Evolutionary conservation across 768 basidiomycete genomes (phyloP), one percentile per base, ranked within the genome.

Genomic region (Pleurotus tuoliensis): DNA sequence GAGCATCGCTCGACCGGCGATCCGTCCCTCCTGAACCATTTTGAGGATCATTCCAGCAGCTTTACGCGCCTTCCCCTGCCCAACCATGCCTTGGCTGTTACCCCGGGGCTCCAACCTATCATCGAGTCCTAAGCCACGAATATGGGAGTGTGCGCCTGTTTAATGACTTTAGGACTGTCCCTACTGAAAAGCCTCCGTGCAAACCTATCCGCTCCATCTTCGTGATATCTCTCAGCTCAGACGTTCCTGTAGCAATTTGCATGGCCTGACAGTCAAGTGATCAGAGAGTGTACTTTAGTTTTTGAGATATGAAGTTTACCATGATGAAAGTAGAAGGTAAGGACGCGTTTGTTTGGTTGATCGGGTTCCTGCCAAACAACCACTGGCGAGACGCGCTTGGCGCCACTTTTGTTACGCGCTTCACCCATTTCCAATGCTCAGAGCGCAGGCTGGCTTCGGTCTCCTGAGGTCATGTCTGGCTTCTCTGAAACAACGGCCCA

Each of bases 41-140:
- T 90, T 95, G 64, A 98, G 81, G 59, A 98, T 94, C 81, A 98
- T 90, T 2, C 97, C 97, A 0, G 96, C 97, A 0, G 97, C 96
- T 71, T 97, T 97, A 44, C 97, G 86, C 18, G 97, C 97, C 67
- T 94, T 94, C 2, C 79, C 90, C 68, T 99, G 97, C 0, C 97
- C 97, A 22, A 99, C 96, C 87, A 99, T 97, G 3, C 97, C 97
- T 67, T 98, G 93, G 0, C 90, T 83, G 69, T 87, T 92, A 34
- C 79, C 82, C 16, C 94, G 84, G 12, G 96, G 94, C 71, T 98
- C 94, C 58, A 98, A 81, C 61, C 88, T 76, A 61, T 93, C 91
- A 62, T 98, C 95, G 45, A 98, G 83, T 0, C 97, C 97, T 30
- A 98, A 80, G 2, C 97, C 97, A 55, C 86, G 93, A 64, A 99